Base-by-base conservation (phyloP, 495 filamentous ascomycete species). In the Penicillium samsonianum region DNA sequence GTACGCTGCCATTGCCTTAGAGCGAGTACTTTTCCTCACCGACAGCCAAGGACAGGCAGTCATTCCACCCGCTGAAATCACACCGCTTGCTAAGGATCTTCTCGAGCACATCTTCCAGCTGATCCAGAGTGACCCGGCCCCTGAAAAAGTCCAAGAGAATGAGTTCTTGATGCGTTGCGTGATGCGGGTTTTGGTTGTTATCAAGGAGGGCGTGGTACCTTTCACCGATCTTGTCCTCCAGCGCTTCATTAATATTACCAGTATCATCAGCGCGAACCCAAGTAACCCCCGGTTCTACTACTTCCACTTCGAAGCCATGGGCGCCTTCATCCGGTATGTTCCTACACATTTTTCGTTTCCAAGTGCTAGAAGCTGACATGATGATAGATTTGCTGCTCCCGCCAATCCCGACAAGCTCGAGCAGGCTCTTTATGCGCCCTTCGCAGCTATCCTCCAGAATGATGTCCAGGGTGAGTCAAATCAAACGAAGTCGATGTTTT, bases 201-300 rank as follows among this genome's bases (percentile, higher is more conserved):
- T 96, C 69, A 89, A 86, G 67, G 93, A 96, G 19, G 83, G 84
- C 45, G 80, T 91, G 14, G 65, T 84, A 26, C 77, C 84, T n/a
- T 80, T 89, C 51, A 80, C 84, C 4, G 90, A 96, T 60, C 79
- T 77, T 63, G 82, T 96, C 16, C 76, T 98, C 14, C 73, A 81
- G 26, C 88, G 93, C 67, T 76, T 98, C 51, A 84, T 94, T 64
- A 87, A 80, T 55, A 96, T 99, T 63, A 96, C 90, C 6, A 82
- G 86, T 58, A 84, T 94, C 60, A 98, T 96, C 69, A 85, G 89
- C 63, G 79, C 84, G 58, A 99, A 99, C 72, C 95, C 95, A 2
- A 96, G 91, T 73, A 99, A 99, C 72, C 95, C 95, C 2, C 83
- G 92, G 16, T 99, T 99, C 73, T 96, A 96, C 73, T 97, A 99